phyloP scores from a whole-genome alignment of 495 filamentous ascomycete genomes.

The Tetracladium marchalianum region DNA sequence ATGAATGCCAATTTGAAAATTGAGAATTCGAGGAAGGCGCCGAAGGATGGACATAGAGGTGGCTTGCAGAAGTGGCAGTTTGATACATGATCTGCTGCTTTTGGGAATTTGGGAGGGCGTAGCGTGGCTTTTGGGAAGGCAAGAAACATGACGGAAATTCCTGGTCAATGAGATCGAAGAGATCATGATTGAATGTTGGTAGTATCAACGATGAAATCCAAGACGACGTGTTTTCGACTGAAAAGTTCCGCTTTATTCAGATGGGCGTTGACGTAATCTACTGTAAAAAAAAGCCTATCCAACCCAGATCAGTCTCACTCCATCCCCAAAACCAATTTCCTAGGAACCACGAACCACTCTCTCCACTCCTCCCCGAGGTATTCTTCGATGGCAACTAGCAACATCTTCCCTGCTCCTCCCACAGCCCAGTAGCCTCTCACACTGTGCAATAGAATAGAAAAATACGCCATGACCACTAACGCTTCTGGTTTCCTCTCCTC shows the following conservation, averaged over 20 bases:
- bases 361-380: conserved; percentile 13
- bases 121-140: no score
- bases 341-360: conserved; percentile 7
- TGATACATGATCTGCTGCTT: conserved; percentile 4
- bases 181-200: no score
- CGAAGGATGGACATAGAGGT: conserved; percentile 4
- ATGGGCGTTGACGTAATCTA: no score
- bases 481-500: conserved; percentile 27
- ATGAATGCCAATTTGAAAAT: conserved; percentile 1
- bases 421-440: conserved; percentile 27
- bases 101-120: background rate
- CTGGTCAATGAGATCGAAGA: no score
- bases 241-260: no score
- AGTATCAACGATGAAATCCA: no score
- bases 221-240: no score
- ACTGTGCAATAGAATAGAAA: conserved; percentile 26
- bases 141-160: no score
- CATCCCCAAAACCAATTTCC: background rate
- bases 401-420: conserved; percentile 24
- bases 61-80: conserved; percentile 11
- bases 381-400: conserved; percentile 4
- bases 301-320: background rate
- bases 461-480: conserved; percentile 33
- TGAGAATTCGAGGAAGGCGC: background rate
- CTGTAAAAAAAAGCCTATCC: background rate